Evolutionary conservation across 768 basidiomycete species (phyloP).

Genomic region (Lyophyllum decastes): DNA sequence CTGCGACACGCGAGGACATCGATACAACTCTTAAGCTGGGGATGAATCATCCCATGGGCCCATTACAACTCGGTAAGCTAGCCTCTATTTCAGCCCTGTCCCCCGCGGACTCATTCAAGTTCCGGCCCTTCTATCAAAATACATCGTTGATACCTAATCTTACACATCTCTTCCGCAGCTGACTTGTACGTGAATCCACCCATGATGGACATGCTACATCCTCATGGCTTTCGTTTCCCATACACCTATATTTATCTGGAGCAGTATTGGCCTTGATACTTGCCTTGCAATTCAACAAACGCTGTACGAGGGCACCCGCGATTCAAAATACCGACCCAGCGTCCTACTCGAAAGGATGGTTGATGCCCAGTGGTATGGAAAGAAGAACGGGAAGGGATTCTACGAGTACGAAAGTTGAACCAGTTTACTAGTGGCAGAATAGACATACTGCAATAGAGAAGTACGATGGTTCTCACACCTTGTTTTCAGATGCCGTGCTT

Average conservation of each 20-base stretch:
- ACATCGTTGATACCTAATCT: not conserved
- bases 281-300: slow-evolving; percentile 93
- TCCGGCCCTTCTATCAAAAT: not conserved
- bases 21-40: slow-evolving; percentile 93
- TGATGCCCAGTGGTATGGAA: slow-evolving; percentile 91
- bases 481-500: too few species aligned
- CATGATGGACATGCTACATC: not conserved
- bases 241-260: slow-evolving; percentile 1
- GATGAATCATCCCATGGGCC: slow-evolving; percentile 96
- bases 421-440: not conserved
- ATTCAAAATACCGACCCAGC: slow-evolving; percentile 93
- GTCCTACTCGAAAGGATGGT: slow-evolving; percentile 94
- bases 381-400: slow-evolving; percentile 92
- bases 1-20: slow-evolving; percentile 93
- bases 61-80: slow-evolving; percentile 75
- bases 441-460: not conserved
- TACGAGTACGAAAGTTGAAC: slow-evolving; percentile 69
- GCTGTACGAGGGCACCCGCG: slow-evolving; percentile 84
- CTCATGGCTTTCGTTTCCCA: slow-evolving; percentile 5
- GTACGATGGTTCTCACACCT: too few species aligned
- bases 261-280: slow-evolving; percentile 95
- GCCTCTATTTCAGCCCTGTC: not conserved
- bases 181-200: slow-evolving; percentile 49
- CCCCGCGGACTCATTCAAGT: not conserved
- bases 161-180: slow-evolving; percentile 32